Base-by-base conservation (phyloP, 1,284 basidiomycete species). In the Pterula multifida region DNA sequence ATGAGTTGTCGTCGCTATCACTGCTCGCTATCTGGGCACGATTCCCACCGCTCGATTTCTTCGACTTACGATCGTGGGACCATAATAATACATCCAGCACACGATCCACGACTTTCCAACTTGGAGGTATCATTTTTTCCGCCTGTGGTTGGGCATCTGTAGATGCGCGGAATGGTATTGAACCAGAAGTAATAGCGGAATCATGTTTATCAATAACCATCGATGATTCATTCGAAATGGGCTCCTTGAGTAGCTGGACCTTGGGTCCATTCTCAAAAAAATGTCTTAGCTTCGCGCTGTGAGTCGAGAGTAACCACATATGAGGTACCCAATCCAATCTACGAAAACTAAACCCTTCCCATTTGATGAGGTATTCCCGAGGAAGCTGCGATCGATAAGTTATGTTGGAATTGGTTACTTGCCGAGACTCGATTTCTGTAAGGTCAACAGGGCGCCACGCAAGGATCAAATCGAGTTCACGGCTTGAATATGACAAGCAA, bases 311-410 rank as follows among this genome's bases (percentile, higher is more conserved):
- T 0, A 96, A 69, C 89, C 89, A 96, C 67, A 85, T 81, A 60
- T 95, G 92, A 17, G 91, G 85, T 1, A 94, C 90, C 92, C 92
- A 95, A 56, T 81, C 70, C 44, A 78, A 69, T 51, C 89, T 79
- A 48, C 84, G 70, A 64, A 86, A 93, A 54, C 89, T 85, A 52
- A 86, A 68, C 52, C 73, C 78, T 3, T 68, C 64, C 86, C 89
- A 96, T 62, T 96, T 96, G 52, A 95, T 79, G 6, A 96, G 78
- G 60, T 96, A 95, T 64, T 94, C 90, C 51, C 91, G 71, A 19
- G 87, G 86, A 12, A 92, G 71, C 44, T 68, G 60, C 25, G 69
- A 65, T 61, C 81, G 89, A 63, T 72, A 72, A 57, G 79, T 67
- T 1, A 76, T 71, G 19, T 68, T 58, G 55, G 78, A 70, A 50